A percentile compares a stretch with the other conserved stretches of the same genome.
These are phyloP conservation scores for Dactylonectria macrodidyma DNA, from an alignment of 2,329 filamentous ascomycete species.

Conservation along the genomic window DNA sequence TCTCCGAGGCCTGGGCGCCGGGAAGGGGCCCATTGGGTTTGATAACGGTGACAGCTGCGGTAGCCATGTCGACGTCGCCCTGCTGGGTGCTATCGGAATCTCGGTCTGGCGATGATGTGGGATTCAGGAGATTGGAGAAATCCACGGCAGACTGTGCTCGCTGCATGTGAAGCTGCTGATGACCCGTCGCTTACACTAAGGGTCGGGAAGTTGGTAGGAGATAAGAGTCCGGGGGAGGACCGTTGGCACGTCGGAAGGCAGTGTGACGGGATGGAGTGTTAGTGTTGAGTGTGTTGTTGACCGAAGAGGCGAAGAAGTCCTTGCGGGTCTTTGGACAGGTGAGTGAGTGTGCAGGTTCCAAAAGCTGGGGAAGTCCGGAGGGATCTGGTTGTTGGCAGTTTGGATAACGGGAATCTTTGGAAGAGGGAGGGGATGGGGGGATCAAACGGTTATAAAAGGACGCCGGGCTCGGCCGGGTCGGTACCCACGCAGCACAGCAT, in stretches of 20 bases:
- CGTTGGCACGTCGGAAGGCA: constrained; percentile 22
- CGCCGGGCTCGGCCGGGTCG: constrained; percentile 53
- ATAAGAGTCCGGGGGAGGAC: constrained; percentile 29
- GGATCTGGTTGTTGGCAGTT: constrained; percentile 44
- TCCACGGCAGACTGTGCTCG: constrained; percentile 80
- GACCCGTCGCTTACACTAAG: constrained; percentile 29
- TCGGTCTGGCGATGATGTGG: constrained; percentile 52
- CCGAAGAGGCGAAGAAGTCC: constrained; percentile 16
- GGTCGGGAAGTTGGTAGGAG: constrained; percentile 35
- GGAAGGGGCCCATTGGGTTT: constrained; percentile 75
- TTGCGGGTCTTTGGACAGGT: constrained; percentile 12
- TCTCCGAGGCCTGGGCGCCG: constrained; percentile 72
- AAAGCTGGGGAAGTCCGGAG: constrained; percentile 43
- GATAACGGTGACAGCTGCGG: constrained; percentile 68
- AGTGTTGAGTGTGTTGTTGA: constrained; percentile 16
- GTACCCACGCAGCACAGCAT: constrained; percentile 43
- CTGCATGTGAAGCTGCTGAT: constrained; percentile 76
- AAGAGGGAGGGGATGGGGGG: constrained; percentile 49
- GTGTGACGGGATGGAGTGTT: constrained; percentile 19
- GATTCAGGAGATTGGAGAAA: constrained; percentile 83
- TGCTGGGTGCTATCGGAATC: constrained; percentile 48
- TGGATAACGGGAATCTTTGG: constrained; percentile 43
- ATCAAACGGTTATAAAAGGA: constrained; percentile 50
- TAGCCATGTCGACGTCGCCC: constrained; percentile 62
- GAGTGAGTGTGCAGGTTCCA: constrained; percentile 23